phyloP scores from a whole-genome alignment of 495 filamentous ascomycete genomes.

The Penicillium cinerascens region DNA sequence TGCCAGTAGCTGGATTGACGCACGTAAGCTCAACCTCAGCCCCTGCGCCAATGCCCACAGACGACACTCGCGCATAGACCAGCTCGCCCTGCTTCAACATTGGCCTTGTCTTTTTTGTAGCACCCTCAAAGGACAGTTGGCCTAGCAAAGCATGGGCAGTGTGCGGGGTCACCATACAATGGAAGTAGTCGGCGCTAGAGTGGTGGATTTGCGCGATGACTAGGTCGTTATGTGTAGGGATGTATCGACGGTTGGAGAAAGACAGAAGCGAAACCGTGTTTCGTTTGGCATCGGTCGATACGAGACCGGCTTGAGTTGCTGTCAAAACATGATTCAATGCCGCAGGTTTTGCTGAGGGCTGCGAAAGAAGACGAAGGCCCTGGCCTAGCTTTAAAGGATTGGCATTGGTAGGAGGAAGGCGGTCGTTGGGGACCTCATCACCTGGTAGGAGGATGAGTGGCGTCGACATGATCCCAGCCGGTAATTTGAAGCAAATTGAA shows the following conservation, averaged over 20 bases:
- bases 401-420: slow-evolving; percentile 59
- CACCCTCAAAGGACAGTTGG: slow-evolving; percentile 85
- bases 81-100: slow-evolving; percentile 67
- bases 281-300: slow-evolving; percentile 71
- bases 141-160: slow-evolving; percentile 72
- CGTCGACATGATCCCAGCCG: slow-evolving; percentile 33
- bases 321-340: slow-evolving; percentile 49
- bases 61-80: slow-evolving; percentile 78
- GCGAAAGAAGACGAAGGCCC: slow-evolving; percentile 56
- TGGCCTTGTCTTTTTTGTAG: slow-evolving; percentile 87
- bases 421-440: slow-evolving; percentile 59
- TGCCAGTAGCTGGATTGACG: slow-evolving; percentile 79
- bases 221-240: slow-evolving; percentile 71
- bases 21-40: slow-evolving; percentile 90
- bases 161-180: slow-evolving; percentile 65
- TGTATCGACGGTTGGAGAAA: slow-evolving; percentile 60
- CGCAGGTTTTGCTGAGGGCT: slow-evolving; percentile 20
- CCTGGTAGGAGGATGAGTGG: slow-evolving; percentile 69
- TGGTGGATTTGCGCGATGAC: slow-evolving; percentile 81
- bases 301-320: slow-evolving; percentile 73
- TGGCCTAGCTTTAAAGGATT: slow-evolving; percentile 78
- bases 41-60: slow-evolving; percentile 66
- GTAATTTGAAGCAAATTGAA: not conserved
- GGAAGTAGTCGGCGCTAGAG: slow-evolving; percentile 70
- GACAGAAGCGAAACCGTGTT: slow-evolving; percentile 50